A percentile compares a stretch with the other conserved stretches of the same genome.
Evolutionary conservation across 371 early-diverging fungal genomes (phyloP).

Genomic region (Homolaphlyctis polyrhiza): DNA sequence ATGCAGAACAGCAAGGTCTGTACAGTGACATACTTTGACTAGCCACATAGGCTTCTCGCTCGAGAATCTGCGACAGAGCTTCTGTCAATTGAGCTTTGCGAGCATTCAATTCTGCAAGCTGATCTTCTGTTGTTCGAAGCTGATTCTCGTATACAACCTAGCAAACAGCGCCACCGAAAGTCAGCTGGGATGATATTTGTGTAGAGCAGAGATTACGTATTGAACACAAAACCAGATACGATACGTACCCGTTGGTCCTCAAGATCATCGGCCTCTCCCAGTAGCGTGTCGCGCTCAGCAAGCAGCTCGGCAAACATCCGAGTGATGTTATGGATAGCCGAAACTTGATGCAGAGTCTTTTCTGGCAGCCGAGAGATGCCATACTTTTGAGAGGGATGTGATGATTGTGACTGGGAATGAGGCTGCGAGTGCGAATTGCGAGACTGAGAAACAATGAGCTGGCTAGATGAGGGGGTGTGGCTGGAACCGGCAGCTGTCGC

Average conservation of each 20-base stretch:
- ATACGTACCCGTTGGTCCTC: conserved; percentile 28
- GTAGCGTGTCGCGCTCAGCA: conserved; percentile 46
- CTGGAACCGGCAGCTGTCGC: background rate
- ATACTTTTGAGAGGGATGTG: background rate
- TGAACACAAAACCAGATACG: conserved; percentile 32
- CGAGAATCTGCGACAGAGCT: too few relatives aligned
- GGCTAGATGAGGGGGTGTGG: background rate
- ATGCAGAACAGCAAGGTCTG: too few relatives aligned
- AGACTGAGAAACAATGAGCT: background rate
- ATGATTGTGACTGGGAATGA: background rate
- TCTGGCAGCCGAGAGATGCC: background rate
- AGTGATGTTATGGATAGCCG: conserved; percentile 30
- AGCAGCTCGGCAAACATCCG: conserved; percentile 31
- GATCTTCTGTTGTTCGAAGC: conserved; percentile 52
- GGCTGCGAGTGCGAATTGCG: background rate
- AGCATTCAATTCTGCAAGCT: conserved; percentile 34
- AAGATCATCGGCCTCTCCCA: conserved; percentile 48
- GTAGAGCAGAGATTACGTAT: too few relatives aligned
- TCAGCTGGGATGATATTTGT: too few relatives aligned
- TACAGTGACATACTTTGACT: too few relatives aligned
- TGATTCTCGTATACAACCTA: conserved; percentile 18
- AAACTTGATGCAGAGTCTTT: conserved; percentile 1
- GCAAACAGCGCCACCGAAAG: background rate
- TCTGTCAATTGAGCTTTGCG: background rate
- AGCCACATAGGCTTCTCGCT: too few relatives aligned